phyloP scores from a whole-genome alignment of 495 filamentous ascomycete species.

The Penicillium dipodomyicola region DNA sequence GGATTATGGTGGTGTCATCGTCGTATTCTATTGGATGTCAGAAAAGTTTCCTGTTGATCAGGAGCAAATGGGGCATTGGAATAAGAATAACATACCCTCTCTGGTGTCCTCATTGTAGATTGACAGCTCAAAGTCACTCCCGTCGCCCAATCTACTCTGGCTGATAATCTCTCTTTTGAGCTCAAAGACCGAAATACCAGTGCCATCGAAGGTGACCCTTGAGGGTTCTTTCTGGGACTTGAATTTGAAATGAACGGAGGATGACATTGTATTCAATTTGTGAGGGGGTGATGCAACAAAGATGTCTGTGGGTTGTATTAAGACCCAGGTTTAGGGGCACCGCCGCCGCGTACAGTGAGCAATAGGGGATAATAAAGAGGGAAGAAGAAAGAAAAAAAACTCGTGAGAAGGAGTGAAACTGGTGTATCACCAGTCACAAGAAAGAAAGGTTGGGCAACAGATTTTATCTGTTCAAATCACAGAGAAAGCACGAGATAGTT shows the following conservation, averaged over 20 bases:
- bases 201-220: conserved; percentile 94
- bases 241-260: conserved; percentile 99
- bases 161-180: conserved; percentile 97
- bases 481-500: conserved; percentile 11
- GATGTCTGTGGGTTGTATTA: conserved; percentile 31
- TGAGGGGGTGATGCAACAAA: conserved; percentile 25
- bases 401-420: conserved; percentile 13
- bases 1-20: conserved; percentile 93
- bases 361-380: conserved; percentile 21
- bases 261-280: conserved; percentile 75
- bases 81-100: conserved; percentile 62
- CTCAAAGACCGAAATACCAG: conserved; percentile 97
- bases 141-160: conserved; percentile 90
- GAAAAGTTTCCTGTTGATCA: background rate
- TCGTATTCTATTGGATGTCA: conserved; percentile 70
- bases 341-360: conserved; percentile 32
- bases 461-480: background rate
- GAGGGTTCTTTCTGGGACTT: conserved; percentile 97
- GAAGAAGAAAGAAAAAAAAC: conserved; percentile 17
- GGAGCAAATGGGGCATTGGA: conserved; percentile 1
- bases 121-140: conserved; percentile 92
- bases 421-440: conserved; percentile 20
- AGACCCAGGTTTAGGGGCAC: conserved; percentile 33
- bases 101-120: conserved; percentile 88
- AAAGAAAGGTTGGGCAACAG: conserved; percentile 11